A percentile compares a stretch with the other conserved stretches of the same genome.
These are phyloP conservation scores for Diplodia mutila DNA, from an alignment of 2,329 filamentous ascomycete genomes.

Conservation along the genomic window DNA sequence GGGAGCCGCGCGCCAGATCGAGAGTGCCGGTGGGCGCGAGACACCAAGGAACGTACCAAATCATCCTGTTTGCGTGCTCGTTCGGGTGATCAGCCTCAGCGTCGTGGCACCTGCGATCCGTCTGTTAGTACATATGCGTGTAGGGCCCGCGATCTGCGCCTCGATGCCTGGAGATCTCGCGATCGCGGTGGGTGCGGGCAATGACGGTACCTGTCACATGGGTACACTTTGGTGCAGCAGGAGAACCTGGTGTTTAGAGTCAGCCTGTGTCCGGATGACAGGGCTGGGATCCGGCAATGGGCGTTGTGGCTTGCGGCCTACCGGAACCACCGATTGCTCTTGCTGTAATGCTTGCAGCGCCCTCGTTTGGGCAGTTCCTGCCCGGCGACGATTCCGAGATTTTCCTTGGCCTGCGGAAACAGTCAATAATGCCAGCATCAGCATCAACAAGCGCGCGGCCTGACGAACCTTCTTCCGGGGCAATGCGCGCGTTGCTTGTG, in stretches of 20 bases:
- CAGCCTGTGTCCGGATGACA: conserved; percentile 10
- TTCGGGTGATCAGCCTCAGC: conserved; percentile 69
- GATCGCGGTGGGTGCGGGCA: conserved; percentile 2
- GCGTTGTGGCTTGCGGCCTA: conserved; percentile 33
- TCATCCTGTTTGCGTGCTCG: conserved; percentile 83
- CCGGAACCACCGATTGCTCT: conserved; percentile 62
- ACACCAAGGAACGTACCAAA: conserved; percentile 58
- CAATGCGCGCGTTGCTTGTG: conserved; percentile 28
- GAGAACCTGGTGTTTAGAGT: conserved; percentile 50
- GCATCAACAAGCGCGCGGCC: conserved; percentile 1
- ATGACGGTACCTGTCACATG: conserved; percentile 56
- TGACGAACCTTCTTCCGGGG: conserved; percentile 26
- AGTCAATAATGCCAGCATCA: conserved; percentile 4
- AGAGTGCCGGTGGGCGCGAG: not conserved
- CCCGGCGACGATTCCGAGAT: conserved; percentile 58
- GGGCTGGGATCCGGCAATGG: not conserved
- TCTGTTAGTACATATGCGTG: not conserved
- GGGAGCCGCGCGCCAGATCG: conserved; percentile 17
- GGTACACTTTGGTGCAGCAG: conserved; percentile 61
- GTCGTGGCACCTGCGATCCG: conserved; percentile 67
- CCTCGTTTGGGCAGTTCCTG: conserved; percentile 58
- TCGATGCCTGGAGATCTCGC: conserved; percentile 32
- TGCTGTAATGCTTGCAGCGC: conserved; percentile 58
- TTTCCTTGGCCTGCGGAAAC: conserved; percentile 40
- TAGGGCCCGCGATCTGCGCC: conserved; percentile 41